These are phyloP conservation scores for Diplodia seriata DNA, from an alignment of 2,329 filamentous ascomycete species.

Conservation along the genomic window DNA sequence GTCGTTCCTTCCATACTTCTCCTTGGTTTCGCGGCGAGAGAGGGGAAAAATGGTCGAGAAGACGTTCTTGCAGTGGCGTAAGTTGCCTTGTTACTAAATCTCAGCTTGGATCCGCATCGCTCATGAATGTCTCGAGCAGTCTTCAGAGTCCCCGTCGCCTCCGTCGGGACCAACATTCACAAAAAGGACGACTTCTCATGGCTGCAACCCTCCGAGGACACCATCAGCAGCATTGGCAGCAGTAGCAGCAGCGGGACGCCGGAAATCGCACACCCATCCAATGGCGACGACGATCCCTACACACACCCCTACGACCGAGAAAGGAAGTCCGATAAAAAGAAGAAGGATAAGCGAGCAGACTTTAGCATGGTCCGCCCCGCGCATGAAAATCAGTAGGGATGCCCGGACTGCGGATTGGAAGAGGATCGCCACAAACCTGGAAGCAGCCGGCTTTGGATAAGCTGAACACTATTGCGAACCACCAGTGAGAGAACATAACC, in stretches of 20 bases:
- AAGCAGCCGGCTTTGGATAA: not conserved
- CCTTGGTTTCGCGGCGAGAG: not conserved
- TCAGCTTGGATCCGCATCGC: not conserved
- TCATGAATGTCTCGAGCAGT: not conserved
- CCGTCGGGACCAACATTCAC: slow-evolving; percentile 21
- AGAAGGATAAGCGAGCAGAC: not conserved
- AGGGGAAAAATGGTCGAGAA: not conserved
- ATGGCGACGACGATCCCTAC: not conserved
- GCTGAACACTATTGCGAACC: not conserved
- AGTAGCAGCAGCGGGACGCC: not conserved
- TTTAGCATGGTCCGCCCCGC: not conserved
- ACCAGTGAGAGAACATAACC: not conserved
- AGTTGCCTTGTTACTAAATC: not conserved
- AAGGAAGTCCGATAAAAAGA: not conserved
- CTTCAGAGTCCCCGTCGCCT: slow-evolving; percentile 18
- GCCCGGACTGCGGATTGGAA: not conserved
- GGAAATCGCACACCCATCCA: too few species aligned
- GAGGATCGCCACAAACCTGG: not conserved
- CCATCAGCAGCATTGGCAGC: not conserved
- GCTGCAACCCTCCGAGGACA: not conserved
- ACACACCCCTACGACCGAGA: slow-evolving; percentile 18
- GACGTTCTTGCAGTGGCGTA: slow-evolving; percentile 13
- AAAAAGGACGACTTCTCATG: slow-evolving; percentile 5
- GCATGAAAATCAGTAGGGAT: not conserved
- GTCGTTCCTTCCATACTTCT: not conserved